A percentile compares a stretch with the other conserved stretches of the same genome.
Conservation (phyloP, 306 rosid genomes). For the Alnus glutinosa region DNA sequence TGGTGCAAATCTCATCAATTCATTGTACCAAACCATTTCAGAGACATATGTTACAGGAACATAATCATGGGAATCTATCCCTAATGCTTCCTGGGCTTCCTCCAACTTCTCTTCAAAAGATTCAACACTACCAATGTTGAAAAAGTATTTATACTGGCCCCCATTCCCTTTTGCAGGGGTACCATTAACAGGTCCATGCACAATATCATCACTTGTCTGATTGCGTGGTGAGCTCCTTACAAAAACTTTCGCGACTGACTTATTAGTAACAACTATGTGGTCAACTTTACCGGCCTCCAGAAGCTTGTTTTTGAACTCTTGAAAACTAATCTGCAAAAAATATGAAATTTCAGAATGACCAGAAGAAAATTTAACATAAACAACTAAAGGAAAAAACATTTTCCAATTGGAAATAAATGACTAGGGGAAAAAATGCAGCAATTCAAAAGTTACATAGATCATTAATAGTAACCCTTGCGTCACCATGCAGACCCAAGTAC, state of each 20-base stretch:
- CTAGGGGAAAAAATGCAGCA: background rate
- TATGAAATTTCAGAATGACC: constrained; percentile 23
- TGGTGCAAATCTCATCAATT: constrained; percentile 73
- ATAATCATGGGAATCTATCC: constrained; percentile 78
- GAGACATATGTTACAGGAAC: constrained; percentile 86
- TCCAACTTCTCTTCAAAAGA: constrained; percentile 96
- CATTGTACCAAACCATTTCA: constrained; percentile 76
- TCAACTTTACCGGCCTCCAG: constrained; percentile 93
- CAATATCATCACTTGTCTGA: constrained; percentile 59
- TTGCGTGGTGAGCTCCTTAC: constrained; percentile 62
- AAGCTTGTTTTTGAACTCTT: constrained; percentile 91
- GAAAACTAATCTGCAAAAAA: constrained; percentile 86
- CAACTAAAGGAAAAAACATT: constrained; percentile 18
- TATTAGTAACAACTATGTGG: constrained; percentile 82
- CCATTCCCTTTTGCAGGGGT: constrained; percentile 44
- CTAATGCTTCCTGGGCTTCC: constrained; percentile 89
- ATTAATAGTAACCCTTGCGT: background rate
- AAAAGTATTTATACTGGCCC: constrained; percentile 72
- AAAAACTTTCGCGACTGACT: constrained; percentile 91
- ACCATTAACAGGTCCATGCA: constrained; percentile 57
- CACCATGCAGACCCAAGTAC: constrained; percentile 7
- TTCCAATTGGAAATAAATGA: constrained; percentile 17
- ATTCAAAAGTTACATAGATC: background rate
- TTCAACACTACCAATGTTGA: constrained; percentile 93
- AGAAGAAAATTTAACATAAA: background rate